Conservation (phyloP, 2,329 filamentous ascomycete genomes). For the Apiospora arundinis region DNA sequence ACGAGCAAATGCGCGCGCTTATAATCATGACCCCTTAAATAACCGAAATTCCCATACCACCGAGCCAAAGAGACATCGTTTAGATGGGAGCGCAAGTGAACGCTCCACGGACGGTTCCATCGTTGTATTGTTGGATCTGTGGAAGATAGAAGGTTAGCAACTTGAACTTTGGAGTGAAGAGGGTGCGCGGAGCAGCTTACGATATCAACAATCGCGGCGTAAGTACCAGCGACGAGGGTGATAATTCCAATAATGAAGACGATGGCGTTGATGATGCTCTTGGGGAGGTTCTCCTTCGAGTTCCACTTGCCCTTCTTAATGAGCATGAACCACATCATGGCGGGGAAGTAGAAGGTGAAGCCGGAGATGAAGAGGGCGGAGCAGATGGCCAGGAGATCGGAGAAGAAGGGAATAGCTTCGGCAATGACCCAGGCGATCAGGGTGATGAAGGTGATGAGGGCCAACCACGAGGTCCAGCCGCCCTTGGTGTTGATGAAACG, state of each 20-base stretch:
- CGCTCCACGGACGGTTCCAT: conserved; percentile 4
- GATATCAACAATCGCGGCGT: conserved; percentile 41
- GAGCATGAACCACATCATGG: conserved; percentile 43
- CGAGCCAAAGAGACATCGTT: background rate
- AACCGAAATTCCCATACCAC: background rate
- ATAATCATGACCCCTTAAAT: conserved; percentile 5
- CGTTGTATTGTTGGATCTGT: conserved; percentile 21
- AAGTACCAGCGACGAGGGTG: conserved; percentile 41
- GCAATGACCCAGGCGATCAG: conserved; percentile 73
- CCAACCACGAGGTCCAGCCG: conserved; percentile 58
- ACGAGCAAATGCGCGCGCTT: conserved; percentile 12
- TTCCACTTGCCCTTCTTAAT: conserved; percentile 39
- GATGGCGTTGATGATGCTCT: conserved; percentile 32
- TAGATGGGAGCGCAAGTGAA: conserved; percentile 18
- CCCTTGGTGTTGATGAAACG: conserved; percentile 43
- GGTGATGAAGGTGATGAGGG: conserved; percentile 64
- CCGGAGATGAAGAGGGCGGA: conserved; percentile 58
- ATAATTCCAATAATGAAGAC: conserved; percentile 40
- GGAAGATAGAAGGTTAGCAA: conserved; percentile 6
- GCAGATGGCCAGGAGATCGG: conserved; percentile 64
- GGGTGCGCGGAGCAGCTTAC: conserved; percentile 31
- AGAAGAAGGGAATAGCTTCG: conserved; percentile 76
- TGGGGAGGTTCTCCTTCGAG: conserved; percentile 36
- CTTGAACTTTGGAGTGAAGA: background rate
- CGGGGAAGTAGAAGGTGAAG: conserved; percentile 47